These are phyloP conservation scores for Aspergillus sp. DNA, from an alignment of 2,329 filamentous ascomycete species.

Conservation along the genomic window DNA sequence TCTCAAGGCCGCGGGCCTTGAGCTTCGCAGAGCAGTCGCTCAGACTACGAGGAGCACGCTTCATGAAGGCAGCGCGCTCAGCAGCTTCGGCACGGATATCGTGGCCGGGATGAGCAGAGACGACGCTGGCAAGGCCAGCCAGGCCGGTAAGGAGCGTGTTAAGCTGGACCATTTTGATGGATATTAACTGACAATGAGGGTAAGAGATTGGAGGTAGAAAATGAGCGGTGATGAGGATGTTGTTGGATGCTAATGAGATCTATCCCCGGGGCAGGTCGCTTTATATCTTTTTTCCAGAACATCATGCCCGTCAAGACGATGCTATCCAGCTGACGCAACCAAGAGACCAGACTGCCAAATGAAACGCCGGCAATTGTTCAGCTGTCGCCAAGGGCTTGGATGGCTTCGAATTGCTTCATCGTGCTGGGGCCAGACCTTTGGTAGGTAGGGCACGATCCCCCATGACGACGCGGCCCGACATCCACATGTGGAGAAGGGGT, in stretches of 20 bases:
- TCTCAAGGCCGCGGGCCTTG: slow-evolving; percentile 50
- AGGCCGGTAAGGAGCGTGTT: slow-evolving; percentile 28
- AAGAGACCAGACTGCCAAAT: neutral
- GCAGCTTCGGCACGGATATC: slow-evolving; percentile 52
- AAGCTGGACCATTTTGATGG: slow-evolving; percentile 18
- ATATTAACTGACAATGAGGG: neutral
- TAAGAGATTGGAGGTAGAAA: neutral
- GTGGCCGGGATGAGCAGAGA: slow-evolving; percentile 53
- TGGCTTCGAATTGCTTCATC: neutral
- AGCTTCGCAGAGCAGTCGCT: slow-evolving; percentile 52
- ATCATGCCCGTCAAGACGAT: neutral
- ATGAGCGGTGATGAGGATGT: neutral
- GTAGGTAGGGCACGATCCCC: neutral
- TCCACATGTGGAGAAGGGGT: neutral
- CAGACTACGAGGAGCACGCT: slow-evolving; percentile 45
- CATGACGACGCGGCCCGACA: neutral
- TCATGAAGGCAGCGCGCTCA: slow-evolving; percentile 53
- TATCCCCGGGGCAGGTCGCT: neutral
- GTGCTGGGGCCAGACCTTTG: neutral
- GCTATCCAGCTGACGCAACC: neutral
- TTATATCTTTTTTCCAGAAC: neutral
- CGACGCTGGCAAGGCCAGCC: slow-evolving; percentile 28
- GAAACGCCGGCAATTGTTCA: neutral
- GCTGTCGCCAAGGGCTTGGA: neutral
- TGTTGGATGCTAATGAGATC: neutral